Conservation (phyloP, 768 basidiomycete genomes). For the Suillus luteus region DNA sequence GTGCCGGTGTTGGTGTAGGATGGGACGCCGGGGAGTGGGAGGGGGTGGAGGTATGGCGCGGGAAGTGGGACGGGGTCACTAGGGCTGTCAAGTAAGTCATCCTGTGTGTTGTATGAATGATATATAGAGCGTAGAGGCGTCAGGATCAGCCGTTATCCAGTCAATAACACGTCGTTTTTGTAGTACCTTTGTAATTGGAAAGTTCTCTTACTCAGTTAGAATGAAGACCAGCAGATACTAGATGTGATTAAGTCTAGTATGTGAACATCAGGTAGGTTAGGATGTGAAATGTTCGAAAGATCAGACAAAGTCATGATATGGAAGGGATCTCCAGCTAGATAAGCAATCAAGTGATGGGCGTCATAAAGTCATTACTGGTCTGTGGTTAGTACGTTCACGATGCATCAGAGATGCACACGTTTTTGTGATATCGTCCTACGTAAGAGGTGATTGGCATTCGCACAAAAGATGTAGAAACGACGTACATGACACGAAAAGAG, state of each 20-base stretch:
- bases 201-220: not conserved
- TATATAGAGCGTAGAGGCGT: not conserved
- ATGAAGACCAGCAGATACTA: conserved; percentile 2
- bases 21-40: conserved; percentile 80
- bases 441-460: not conserved
- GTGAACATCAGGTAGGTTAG: not conserved
- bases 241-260: conserved; percentile 6
- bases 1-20: conserved; percentile 54
- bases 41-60: conserved; percentile 76
- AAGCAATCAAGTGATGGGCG: not conserved
- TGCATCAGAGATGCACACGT: not conserved
- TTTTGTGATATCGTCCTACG: conserved; percentile 6
- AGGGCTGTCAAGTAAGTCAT: not conserved
- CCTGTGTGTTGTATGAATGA: not conserved
- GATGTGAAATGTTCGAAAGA: conserved; percentile 1
- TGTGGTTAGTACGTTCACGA: not conserved
- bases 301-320: conserved; percentile 1
- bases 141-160: not conserved
- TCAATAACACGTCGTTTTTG: not conserved
- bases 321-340: not conserved
- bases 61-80: conserved; percentile 11
- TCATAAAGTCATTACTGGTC: conserved; percentile 4
- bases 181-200: not conserved
- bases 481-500: not conserved
- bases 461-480: not conserved